Evolutionary conservation across 2,329 filamentous ascomycete genomes (phyloP), one percentile per base, ranked within the genome.

Genomic region (Colletotrichum sp.): DNA sequence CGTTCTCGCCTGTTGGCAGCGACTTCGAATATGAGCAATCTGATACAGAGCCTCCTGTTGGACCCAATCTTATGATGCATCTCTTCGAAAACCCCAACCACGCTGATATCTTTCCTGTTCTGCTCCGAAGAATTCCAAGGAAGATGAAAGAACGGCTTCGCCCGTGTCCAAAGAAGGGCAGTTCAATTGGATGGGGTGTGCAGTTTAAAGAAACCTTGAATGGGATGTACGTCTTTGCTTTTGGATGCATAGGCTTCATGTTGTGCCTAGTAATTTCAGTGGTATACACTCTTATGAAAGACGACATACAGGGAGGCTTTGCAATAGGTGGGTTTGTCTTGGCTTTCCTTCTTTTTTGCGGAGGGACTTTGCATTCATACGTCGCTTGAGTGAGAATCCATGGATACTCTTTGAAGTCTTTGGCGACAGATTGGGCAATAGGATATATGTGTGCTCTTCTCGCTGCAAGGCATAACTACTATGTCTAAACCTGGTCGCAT

Each of bases 171-270:
- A 12, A 6, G 24, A 68, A 57, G 26, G 65, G 65, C 36, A 68
- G 44, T n/a, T 52, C 44, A 6, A 9, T 32, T 3, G 65, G 44
- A 15, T 57, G 44, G 65, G 65, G 26, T 0, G 65, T 68, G 0
- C 65, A 68, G 0, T 68, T 68, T 6, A 9, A 16, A 9, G 44
- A 68, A 32, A n/a, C 1, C 3, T 5, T 68, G 4, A 57, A 57
- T 71, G 71, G 77, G 73, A 69, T 79, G 18, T 63, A 16, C 13
- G 76, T 68, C 7, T 34, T 57, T 32, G 15, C 26, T 16, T 68
- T 52, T 5, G 44, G 26, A 9, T 68, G 36, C 39, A 26, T 57
- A 12, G 65, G 44, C 10, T 68, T 57, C 65, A 2, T 68, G n/a
- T 18, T 57, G 13, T 68, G 36, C 21, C 18, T 55, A 18, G 10